Base-by-base conservation (phyloP, 805 yeast species). In the Saccharomycopsis olivae region DNA sequence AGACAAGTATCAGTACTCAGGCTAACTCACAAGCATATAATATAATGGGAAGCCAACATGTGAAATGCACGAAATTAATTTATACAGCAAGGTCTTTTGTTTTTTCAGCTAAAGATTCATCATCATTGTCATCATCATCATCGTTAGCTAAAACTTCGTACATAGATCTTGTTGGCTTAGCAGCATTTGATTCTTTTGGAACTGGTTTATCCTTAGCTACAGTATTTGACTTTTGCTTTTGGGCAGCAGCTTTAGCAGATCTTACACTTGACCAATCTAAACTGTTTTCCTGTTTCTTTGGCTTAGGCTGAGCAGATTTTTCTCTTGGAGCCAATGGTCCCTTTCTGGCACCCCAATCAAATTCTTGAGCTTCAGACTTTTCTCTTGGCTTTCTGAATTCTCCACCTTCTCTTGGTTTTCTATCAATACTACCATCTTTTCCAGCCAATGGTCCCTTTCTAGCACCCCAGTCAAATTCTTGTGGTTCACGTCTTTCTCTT, bases 71-170 rank as follows among this genome's bases (percentile, higher is more conserved):
- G n/a, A n/a, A n/a, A n/a, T n/a, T n/a, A n/a, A n/a, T n/a, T n/a
- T 25, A 29, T 19, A 24, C n/a, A 25, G 3, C 9, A 16, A 4
- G 16, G 20, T 33, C 47, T 59, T 34, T 13, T 5, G 33, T 30
- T 30, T 30, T 30, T 8, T 30, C n/a, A 30, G 33, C 21, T 20
- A 30, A 30, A 16, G 14, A 19, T 15, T 30, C 33, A 16, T 30
- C 33, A 30, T 30, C 33, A 13, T 28, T 14, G 6, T 28, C 31
- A 15, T 68, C 74, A 3, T 73, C 78, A 39, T 66, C 76, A 24
- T 73, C 76, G 39, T 53, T 55, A 38, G 69, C 62, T 53, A 75
- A 59, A 18, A 74, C 75, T 36, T 67, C 60, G 51, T 64, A 75
- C 2, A 68, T 58, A 28, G 77, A 69, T 51, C 62, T 66, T 54